Base-by-base conservation (phyloP, 768 basidiomycete genomes). In the Coprinopsis sp. region DNA sequence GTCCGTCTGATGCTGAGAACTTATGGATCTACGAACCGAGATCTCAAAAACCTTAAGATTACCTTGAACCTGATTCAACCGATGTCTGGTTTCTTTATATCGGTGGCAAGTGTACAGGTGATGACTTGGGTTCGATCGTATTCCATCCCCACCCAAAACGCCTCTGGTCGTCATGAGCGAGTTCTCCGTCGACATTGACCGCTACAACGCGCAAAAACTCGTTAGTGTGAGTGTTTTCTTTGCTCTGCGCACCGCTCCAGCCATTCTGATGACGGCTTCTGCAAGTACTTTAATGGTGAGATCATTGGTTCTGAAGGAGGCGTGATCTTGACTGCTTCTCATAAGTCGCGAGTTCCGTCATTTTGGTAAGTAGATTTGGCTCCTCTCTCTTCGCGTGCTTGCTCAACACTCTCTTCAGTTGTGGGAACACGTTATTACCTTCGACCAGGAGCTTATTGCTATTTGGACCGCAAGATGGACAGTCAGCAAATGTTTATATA, bases 381-480 rank as follows among this genome's bases (percentile, higher is more conserved):
- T 14, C 45, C 52, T 33, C 24, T 16, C 27, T 40, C 49, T 33
- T 46, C 39, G 41, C 27, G 51, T 36, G 30, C 22, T 37, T 36
- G 33, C 13, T 18, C 28, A 18, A 8, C n/a, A n/a, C n/a, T n/a
- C n/a, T 18, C 31, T 2, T 24, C 45, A 59, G 58, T 29, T 52
- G n/a, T 56, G 45, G 33, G 58, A 59, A 19, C 43, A 50, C 18
- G 31, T 53, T 29, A 50, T 56, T n/a, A 56, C 53, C 6, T 36
- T 58, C 14, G 51, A 54, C 46, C 33, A 45, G 36, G 59, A 60
- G 29, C 21, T 53, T 22, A 28, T 16, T 3, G 46, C 49, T 11
- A 53, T 60, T 12, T 60, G 59, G 58, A 33, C 28, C 16, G 30
- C 46, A 12, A 46, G 49, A 37, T 51, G 50, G 53, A 55, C 44